phyloP scores from a whole-genome alignment of 2,329 filamentous ascomycete species.

The Zarea fungicola region DNA sequence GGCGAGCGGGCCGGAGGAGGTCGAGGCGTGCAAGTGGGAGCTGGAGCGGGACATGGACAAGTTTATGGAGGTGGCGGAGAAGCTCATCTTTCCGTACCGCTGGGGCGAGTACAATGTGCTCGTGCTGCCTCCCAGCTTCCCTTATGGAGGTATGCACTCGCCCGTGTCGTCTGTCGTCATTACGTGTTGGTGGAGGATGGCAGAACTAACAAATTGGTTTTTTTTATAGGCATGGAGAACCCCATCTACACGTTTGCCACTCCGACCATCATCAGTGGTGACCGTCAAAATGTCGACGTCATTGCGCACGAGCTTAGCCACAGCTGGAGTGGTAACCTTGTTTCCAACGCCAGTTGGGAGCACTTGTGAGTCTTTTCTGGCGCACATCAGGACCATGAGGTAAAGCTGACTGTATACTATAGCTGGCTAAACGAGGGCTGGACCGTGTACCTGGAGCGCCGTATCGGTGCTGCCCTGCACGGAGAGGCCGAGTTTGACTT shows the following conservation, averaged over 20 bases:
- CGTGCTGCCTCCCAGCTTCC: slow-evolving; percentile 83
- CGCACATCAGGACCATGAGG: not conserved
- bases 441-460: slow-evolving; percentile 91
- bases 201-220: slow-evolving; percentile 21
- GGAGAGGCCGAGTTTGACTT: slow-evolving; percentile 87
- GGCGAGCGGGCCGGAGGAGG: slow-evolving; percentile 81
- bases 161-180: too few relatives aligned
- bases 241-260: slow-evolving; percentile 94
- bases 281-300: slow-evolving; percentile 88
- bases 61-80: slow-evolving; percentile 83
- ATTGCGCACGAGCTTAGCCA: slow-evolving; percentile 80
- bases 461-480: slow-evolving; percentile 72
- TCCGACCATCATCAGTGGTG: slow-evolving; percentile 86
- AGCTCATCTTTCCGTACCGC: slow-evolving; percentile 75
- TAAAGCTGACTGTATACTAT: slow-evolving; percentile 2
- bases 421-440: slow-evolving; percentile 75
- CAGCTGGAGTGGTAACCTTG: slow-evolving; percentile 85
- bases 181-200: not conserved
- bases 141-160: slow-evolving; percentile 68
- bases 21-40: slow-evolving; percentile 82
- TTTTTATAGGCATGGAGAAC: slow-evolving; percentile 75
- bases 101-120: slow-evolving; percentile 97
- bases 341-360: slow-evolving; percentile 75
- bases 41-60: slow-evolving; percentile 86
- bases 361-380: slow-evolving; percentile 53